Evolutionary conservation across 2,329 filamentous ascomycete species (phyloP), one percentile per base, ranked within the genome.

Genomic region (Lachnum nothofagi): DNA sequence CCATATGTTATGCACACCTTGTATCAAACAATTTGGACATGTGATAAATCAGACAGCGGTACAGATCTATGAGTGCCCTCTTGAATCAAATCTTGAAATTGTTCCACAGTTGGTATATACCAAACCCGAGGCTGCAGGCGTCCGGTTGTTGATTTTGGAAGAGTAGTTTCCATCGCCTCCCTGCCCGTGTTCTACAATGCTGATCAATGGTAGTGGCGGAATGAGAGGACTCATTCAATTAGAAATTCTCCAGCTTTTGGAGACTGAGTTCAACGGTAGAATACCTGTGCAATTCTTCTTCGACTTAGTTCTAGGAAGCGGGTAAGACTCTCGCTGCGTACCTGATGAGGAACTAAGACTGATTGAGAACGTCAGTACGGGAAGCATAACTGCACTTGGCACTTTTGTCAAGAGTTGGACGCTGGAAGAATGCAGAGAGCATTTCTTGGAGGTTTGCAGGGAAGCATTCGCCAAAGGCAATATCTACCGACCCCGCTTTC

Each of bases 1-100:
- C 2, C 47, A 49, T 37, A 29, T 49, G 9, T 16, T 49, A 3
- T 49, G 47, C 22, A 49, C 47, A 5, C n/a, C 25, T 16, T 49
- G 47, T 14, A 24, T 49, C n/a, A 27, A 19, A 19, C 24, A 34
- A 14, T 49, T 41, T 37, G 47, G 42, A 5, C 23, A 20, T 5
- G 7, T 20, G 2, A 17, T 17, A 12, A 31, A 23, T 6, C 12
- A 22, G 12, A 34, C 27, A 6, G 17, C 20, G n/a, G 22, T 45
- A 7, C 5, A 35, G 9, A 45, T 49, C 7, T 5, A 40, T 9
- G 4, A 19, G 6, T 49, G 47, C 37, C 47, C 47, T 3, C 29
- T 49, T 5, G 24, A 49, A 7, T 33, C 16, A 19, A n/a, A 35
- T 24, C 6, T 7, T 6, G 22, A 7, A 27, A 12, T 33, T n/a